Percentiles rank a stretch among this genome's conserved stretches.
These are phyloP conservation scores for Lathyrus aphaca DNA, from an alignment of 306 rosid genomes.

Conservation along the genomic window DNA sequence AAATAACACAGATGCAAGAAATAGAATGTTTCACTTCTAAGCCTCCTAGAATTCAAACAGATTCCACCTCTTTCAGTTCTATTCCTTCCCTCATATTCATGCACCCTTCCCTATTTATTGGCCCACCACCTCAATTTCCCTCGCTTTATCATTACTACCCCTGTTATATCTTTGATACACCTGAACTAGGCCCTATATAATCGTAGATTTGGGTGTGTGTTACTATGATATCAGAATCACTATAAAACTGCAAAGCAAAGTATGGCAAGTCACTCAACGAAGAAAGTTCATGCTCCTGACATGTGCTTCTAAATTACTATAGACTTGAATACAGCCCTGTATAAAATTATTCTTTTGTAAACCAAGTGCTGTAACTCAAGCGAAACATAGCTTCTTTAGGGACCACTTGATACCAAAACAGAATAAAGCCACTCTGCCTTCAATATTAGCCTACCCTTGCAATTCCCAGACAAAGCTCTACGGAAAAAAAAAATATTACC, in stretches of 20 bases:
- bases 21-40: conserved; percentile 4
- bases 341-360: not conserved
- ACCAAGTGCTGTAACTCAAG: conserved; percentile 6
- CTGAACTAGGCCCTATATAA: not conserved
- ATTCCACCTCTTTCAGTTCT: not conserved
- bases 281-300: not conserved
- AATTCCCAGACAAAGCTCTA: not conserved
- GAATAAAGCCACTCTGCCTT: not conserved
- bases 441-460: not conserved
- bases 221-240: not conserved
- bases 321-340: not conserved
- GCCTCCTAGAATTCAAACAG: not conserved
- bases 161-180: not conserved
- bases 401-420: not conserved
- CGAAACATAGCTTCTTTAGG: not conserved
- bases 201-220: not conserved
- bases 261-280: conserved; percentile 20
- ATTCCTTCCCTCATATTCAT: conserved; percentile 5
- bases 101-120: not conserved
- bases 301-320: not conserved
- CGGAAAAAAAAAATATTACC: not conserved
- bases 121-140: not conserved
- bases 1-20: conserved; percentile 8
- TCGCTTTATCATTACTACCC: not conserved
- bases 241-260: conserved; percentile 16